These are phyloP conservation scores for Trametes punicea DNA, from an alignment of 768 basidiomycete species.

Conservation along the genomic window DNA sequence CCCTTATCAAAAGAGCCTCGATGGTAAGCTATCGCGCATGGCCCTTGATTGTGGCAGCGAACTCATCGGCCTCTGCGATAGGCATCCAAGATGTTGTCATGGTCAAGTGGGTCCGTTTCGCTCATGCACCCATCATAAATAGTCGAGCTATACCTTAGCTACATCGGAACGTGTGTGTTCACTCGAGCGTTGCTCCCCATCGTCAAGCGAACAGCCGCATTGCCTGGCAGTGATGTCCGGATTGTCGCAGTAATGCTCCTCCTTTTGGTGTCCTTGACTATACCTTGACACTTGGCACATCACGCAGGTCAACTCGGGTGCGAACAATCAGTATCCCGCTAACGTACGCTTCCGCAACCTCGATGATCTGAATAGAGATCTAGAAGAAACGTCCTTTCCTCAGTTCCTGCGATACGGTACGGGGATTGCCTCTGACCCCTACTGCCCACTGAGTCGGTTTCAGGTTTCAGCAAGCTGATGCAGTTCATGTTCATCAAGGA, in stretches of 20 bases:
- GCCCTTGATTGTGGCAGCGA: no score
- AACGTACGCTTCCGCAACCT: conserved; percentile 29
- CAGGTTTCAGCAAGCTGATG: conserved; percentile 24
- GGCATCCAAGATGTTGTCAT: conserved; percentile 27
- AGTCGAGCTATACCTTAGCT: no score
- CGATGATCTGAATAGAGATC: conserved; percentile 35
- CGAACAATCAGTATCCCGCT: conserved; percentile 17
- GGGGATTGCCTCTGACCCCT: neutral
- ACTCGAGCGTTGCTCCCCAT: conserved; percentile 31
- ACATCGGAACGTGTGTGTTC: conserved; percentile 30
- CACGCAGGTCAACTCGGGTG: neutral
- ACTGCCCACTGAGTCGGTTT: neutral
- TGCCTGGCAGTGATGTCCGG: conserved; percentile 30
- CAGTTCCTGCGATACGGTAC: conserved; percentile 14
- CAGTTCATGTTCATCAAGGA: conserved; percentile 24
- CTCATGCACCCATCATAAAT: no score
- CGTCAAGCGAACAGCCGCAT: conserved; percentile 27
- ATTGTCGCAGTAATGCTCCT: conserved; percentile 27
- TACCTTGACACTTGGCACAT: neutral
- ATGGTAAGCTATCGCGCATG: conserved; percentile 13
- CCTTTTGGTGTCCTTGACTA: no score
- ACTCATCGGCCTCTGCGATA: no score
- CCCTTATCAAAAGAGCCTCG: conserved; percentile 10
- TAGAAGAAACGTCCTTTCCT: conserved; percentile 21
- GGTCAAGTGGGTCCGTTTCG: conserved; percentile 38